phyloP scores from a whole-genome alignment of 768 basidiomycete genomes.

The Hericium coralloides region DNA sequence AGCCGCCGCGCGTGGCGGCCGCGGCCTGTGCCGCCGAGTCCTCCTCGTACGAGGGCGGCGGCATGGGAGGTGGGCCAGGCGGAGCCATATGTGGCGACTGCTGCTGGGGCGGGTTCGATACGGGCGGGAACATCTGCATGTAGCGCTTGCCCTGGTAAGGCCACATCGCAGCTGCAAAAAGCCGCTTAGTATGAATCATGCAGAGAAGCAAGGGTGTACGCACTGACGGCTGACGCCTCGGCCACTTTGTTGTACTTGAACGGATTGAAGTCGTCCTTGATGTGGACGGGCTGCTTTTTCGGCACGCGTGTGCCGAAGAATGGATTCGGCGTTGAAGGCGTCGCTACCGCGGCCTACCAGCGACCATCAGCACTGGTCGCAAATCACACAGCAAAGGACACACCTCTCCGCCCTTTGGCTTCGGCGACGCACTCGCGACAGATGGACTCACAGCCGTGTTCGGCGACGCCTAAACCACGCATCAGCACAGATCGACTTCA shows the following conservation, averaged over 20 bases:
- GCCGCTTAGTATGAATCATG: background rate
- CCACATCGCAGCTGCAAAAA: slow-evolving; percentile 59
- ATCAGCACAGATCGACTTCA: slow-evolving; percentile 1
- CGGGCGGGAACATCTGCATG: slow-evolving; percentile 62
- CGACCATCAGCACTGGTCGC: background rate
- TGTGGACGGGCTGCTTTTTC: slow-evolving; percentile 75
- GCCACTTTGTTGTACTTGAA: slow-evolving; percentile 82
- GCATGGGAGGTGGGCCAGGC: slow-evolving; percentile 59
- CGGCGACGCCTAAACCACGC: slow-evolving; percentile 20
- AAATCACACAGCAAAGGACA: background rate
- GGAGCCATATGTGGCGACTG: slow-evolving; percentile 59
- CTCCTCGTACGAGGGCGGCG: slow-evolving; percentile 75
- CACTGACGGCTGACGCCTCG: slow-evolving; percentile 67
- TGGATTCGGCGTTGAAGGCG: slow-evolving; percentile 57
- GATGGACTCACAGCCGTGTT: slow-evolving; percentile 17
- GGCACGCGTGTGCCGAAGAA: slow-evolving; percentile 81
- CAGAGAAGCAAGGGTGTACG: slow-evolving; percentile 23
- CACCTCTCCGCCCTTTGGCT: slow-evolving; percentile 20
- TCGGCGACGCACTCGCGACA: slow-evolving; percentile 8
- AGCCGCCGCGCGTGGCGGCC: slow-evolving; percentile 40
- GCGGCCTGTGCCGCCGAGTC: slow-evolving; percentile 51
- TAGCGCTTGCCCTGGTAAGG: slow-evolving; percentile 88
- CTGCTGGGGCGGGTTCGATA: slow-evolving; percentile 50
- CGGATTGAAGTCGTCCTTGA: slow-evolving; percentile 97
- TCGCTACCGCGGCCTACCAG: slow-evolving; percentile 17